A percentile compares a stretch with the other conserved stretches of the same genome.
Conservation (phyloP, 2,329 filamentous ascomycete genomes). For the Alternaria incomplexa region DNA sequence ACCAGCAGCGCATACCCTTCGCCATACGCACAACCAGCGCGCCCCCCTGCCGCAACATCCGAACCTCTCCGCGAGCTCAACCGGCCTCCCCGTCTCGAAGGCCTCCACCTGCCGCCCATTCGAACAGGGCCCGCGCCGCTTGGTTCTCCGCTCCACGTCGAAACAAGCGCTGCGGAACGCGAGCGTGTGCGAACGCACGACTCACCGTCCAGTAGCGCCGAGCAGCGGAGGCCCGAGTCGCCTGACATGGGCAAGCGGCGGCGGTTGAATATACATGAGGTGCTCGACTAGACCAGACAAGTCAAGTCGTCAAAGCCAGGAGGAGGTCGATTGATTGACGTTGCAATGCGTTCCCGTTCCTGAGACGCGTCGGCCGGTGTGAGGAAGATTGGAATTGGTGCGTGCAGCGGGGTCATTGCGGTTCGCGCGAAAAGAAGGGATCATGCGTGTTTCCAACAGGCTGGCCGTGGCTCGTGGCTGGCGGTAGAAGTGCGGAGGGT, state of each 20-base stretch:
- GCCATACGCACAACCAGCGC: constrained; percentile 34
- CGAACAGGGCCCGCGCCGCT: constrained; percentile 41
- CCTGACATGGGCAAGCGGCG: constrained; percentile 44
- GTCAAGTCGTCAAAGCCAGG: background rate
- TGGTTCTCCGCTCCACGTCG: constrained; percentile 39
- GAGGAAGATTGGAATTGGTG: background rate
- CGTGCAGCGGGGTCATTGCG: background rate
- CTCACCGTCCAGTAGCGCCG: constrained; percentile 32
- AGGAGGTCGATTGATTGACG: background rate
- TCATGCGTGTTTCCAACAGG: constrained; percentile 1
- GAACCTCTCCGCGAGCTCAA: constrained; percentile 36
- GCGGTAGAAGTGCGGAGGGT: background rate
- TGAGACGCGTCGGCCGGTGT: background rate
- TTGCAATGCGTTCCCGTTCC: background rate
- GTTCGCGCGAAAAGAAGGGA: background rate
- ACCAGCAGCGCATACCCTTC: constrained; percentile 33
- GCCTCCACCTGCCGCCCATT: constrained; percentile 46
- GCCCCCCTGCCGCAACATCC: constrained; percentile 34
- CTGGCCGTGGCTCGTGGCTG: background rate
- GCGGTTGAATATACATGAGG: constrained; percentile 46
- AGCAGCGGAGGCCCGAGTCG: constrained; percentile 36
- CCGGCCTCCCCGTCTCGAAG: constrained; percentile 35
- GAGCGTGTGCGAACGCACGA: constrained; percentile 37
- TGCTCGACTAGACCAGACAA: constrained; percentile 35
- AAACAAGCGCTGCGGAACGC: constrained; percentile 26